phyloP scores from a whole-genome alignment of 345 rosid genomes.

The Populus tremula region DNA sequence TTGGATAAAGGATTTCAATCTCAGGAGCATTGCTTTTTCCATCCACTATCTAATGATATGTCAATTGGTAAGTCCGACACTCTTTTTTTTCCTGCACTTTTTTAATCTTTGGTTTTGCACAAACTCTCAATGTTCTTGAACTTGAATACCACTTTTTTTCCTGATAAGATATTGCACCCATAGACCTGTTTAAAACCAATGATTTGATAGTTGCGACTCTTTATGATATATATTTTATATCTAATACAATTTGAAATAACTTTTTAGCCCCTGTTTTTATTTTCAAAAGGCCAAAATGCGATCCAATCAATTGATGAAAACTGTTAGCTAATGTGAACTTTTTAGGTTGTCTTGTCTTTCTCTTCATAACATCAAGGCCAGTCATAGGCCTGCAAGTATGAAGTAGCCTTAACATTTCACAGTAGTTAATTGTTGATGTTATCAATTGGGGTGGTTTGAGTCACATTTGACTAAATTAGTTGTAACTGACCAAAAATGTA shows the following conservation, averaged over 20 bases:
- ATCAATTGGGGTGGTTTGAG: background rate
- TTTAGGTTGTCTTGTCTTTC: background rate
- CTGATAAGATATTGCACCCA: too few relatives aligned
- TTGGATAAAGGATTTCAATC: constrained; percentile 70
- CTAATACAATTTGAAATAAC: background rate
- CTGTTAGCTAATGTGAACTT: background rate
- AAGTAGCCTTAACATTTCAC: background rate
- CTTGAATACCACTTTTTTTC: background rate
- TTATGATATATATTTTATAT: too few relatives aligned
- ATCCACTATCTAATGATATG: constrained; percentile 77
- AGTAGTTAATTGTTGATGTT: background rate
- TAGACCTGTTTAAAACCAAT: background rate
- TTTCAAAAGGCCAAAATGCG: background rate
- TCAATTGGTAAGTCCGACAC: constrained; percentile 58
- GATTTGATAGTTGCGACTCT: too few relatives aligned
- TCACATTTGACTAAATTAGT: background rate
- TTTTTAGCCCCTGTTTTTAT: background rate
- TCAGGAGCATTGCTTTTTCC: constrained; percentile 71
- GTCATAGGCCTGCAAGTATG: background rate
- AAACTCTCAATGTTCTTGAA: background rate
- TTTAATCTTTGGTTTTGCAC: background rate
- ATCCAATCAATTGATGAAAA: background rate
- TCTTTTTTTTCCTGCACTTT: background rate
- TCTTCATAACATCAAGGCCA: background rate
- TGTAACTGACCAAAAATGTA: background rate